Base-by-base conservation (phyloP, 345 rosid species). In the Aquilaria yunnanensis region DNA sequence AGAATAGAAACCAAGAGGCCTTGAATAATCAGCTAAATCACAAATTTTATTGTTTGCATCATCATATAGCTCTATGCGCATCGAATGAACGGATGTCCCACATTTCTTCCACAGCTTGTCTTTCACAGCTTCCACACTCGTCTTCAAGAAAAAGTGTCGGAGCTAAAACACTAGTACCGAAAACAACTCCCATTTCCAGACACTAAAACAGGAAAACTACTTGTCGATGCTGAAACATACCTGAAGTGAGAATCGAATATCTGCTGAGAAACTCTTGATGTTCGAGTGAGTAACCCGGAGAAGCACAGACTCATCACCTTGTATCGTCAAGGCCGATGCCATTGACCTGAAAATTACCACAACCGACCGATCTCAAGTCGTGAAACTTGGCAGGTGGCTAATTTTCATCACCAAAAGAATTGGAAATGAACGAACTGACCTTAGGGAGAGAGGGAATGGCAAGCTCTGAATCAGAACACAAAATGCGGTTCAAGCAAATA, bases 81-180 rank as follows among this genome's bases (percentile, higher is more conserved):
- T 93, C 6, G 89, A 81, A 59, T 71, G 73, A 56, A 88, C 86
- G 6, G 92, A 81, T 13, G 96, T 86, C 6, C 96, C 96, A 49
- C 94, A 93, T 85, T 93, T 88, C 14, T 64, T 86, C 98, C 96
- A 86, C 46, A 93, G 79, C 85, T 93, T 93, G 2, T 90, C 98
- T 65, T 93, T 90, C 58, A 88, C 90, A 33, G 90, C 81, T 76
- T 90, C 96, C 69, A 93, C 94, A 60, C 65, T 79, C 80, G 73
- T 68, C 83, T 82, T 54, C 62, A 45, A 3, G 45, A 37, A 29
- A 13, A 49, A 30, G 62, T 37, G 3, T 37, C 1, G 8, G 43
- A 37, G 43, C 7, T 37, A 37, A 37, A 37, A 62, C 4, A 56
- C 11, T 50, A 14, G 33, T 53, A 43, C 0, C 56, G 48, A 3